These are phyloP conservation scores for Hyaloscypha hepaticicola DNA, from an alignment of 495 filamentous ascomycete genomes.

Conservation along the genomic window DNA sequence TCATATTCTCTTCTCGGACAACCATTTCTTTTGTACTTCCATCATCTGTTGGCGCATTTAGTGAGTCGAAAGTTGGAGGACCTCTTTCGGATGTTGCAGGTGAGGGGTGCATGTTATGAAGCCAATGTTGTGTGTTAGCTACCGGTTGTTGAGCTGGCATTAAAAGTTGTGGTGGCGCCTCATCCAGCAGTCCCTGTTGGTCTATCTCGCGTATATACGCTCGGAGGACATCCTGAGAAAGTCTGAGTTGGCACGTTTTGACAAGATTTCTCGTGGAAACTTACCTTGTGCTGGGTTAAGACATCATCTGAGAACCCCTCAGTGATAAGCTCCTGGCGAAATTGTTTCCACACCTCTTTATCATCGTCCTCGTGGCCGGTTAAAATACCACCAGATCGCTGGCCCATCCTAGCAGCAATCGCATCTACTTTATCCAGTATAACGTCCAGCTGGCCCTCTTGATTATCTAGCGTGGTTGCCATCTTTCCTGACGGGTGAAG, in stretches of 20 bases:
- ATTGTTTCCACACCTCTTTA: slow-evolving; percentile 51
- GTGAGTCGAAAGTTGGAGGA: slow-evolving; percentile 23
- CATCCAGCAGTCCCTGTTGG: slow-evolving; percentile 30
- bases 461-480: slow-evolving; percentile 21
- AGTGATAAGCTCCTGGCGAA: slow-evolving; percentile 49
- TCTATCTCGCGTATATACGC: slow-evolving; percentile 56
- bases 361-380: slow-evolving; percentile 41
- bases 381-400: slow-evolving; percentile 38
- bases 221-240: slow-evolving; percentile 47
- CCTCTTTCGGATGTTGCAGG: neutral
- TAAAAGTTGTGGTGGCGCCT: slow-evolving; percentile 1
- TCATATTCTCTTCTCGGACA: slow-evolving; percentile 38
- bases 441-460: slow-evolving; percentile 38
- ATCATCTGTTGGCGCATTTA: slow-evolving; percentile 20
- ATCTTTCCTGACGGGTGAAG: slow-evolving; percentile 20
- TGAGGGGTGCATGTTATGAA: slow-evolving; percentile 7
- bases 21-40: slow-evolving; percentile 26
- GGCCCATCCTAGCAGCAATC: slow-evolving; percentile 47
- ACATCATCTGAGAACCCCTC: slow-evolving; percentile 52
- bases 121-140: slow-evolving; percentile 14
- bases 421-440: slow-evolving; percentile 52
- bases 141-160: neutral
- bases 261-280: slow-evolving; percentile 4
- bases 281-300: slow-evolving; percentile 50
- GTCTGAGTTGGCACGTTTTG: slow-evolving; percentile 15